These are phyloP conservation scores for Hypsizygus marmoreus DNA, from an alignment of 768 basidiomycete species.

Conservation along the genomic window DNA sequence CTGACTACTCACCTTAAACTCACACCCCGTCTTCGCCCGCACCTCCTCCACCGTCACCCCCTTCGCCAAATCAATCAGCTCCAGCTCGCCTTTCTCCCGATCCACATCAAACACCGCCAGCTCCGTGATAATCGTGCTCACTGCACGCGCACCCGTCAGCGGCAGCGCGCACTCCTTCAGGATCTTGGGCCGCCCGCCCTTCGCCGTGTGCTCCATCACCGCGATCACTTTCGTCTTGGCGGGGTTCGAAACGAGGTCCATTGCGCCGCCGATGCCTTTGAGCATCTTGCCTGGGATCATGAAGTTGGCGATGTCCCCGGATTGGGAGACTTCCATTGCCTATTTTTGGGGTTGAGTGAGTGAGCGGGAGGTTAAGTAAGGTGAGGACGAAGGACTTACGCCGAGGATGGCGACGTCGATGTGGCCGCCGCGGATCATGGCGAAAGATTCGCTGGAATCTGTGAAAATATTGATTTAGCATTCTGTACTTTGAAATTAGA, in stretches of 20 bases:
- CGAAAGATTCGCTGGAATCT: constrained; percentile 94
- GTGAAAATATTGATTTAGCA: constrained; percentile 6
- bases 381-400: constrained; percentile 44
- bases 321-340: constrained; percentile 95
- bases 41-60: constrained; percentile 86
- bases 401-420: constrained; percentile 93
- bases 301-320: constrained; percentile 95
- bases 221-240: constrained; percentile 92
- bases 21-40: constrained; percentile 82
- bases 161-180: constrained; percentile 80
- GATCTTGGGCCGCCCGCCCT: constrained; percentile 89
- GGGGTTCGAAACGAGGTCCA: constrained; percentile 96
- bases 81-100: constrained; percentile 68
- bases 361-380: background rate
- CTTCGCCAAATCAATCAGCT: constrained; percentile 80
- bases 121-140: constrained; percentile 93
- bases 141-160: constrained; percentile 83
- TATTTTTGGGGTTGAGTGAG: constrained; percentile 26
- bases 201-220: constrained; percentile 88
- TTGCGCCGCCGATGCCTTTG: constrained; percentile 93
- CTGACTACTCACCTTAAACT: constrained; percentile 63
- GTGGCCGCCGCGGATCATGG: constrained; percentile 98
- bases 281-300: constrained; percentile 97
- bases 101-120: constrained; percentile 90
- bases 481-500: background rate